phyloP scores from a whole-genome alignment of 1,139 yeast species.

The Debaryomyces robertsiae region DNA sequence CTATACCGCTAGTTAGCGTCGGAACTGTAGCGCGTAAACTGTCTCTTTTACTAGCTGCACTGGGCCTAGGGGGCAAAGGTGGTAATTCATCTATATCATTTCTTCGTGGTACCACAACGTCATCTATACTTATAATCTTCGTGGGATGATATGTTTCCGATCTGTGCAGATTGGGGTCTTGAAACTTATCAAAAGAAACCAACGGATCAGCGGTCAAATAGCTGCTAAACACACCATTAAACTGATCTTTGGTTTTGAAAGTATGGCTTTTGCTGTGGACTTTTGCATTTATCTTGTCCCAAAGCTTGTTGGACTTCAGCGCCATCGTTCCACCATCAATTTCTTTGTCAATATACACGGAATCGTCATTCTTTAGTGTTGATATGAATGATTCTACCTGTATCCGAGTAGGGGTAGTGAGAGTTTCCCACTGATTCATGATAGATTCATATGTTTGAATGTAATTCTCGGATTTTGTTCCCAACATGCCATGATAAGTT shows the following conservation, averaged over 20 bases:
- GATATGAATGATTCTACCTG: constrained; percentile 42
- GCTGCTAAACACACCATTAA: constrained; percentile 37
- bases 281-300: constrained; percentile 30
- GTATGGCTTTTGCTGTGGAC: constrained; percentile 27
- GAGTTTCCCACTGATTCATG: constrained; percentile 33
- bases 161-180: constrained; percentile 29
- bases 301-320: constrained; percentile 27
- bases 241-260: constrained; percentile 31
- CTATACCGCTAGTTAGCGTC: not conserved
- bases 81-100: constrained; percentile 19
- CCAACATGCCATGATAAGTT: constrained; percentile 41
- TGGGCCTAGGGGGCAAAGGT: constrained; percentile 36
- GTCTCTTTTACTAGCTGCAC: constrained; percentile 17
- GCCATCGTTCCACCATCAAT: constrained; percentile 34
- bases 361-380: constrained; percentile 33
- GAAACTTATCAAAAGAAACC: constrained; percentile 31
- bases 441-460: constrained; percentile 21
- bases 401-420: constrained; percentile 31
- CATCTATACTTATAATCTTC: constrained; percentile 23
- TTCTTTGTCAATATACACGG: constrained; percentile 33
- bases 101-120: constrained; percentile 20
- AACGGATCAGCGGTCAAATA: constrained; percentile 38
- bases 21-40: not conserved
- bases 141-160: constrained; percentile 37
- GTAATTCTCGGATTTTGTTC: constrained; percentile 10